Evolutionary conservation across 2,329 filamentous ascomycete genomes (phyloP).

Genomic region (Penicillium sp.): DNA sequence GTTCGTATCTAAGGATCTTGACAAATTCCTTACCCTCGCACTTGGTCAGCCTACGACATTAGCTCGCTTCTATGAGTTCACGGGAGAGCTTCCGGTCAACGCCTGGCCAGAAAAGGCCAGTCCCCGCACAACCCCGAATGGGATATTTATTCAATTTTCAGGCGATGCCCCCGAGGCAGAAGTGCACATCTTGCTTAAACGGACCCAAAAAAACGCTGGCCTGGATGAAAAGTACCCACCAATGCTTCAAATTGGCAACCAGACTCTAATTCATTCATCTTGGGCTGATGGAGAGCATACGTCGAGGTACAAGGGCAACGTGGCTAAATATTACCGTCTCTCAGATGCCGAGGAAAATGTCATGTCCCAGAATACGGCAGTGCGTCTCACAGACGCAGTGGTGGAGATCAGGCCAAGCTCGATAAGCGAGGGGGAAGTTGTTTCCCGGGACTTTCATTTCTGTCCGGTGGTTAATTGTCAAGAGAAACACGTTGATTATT

Average conservation of each 20-base stretch:
- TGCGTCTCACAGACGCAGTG: not conserved
- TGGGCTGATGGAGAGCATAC: not conserved
- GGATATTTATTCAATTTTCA: constrained; percentile 7
- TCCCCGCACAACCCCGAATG: not conserved
- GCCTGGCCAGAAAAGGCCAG: not conserved
- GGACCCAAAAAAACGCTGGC: not conserved
- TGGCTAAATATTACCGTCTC: constrained; percentile 3
- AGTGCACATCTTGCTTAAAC: constrained; percentile 3
- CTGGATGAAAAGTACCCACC: not conserved
- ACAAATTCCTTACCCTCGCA: constrained; percentile 70
- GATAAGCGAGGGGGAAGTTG: not conserved
- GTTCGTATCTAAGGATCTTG: constrained; percentile 64
- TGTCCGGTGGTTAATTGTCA: constrained; percentile 6
- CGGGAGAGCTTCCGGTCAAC: not conserved
- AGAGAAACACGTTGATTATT: constrained; percentile 5
- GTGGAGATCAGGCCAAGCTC: not conserved
- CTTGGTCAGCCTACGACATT: constrained; percentile 77
- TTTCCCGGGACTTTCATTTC: not conserved
- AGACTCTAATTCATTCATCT: constrained; percentile 1
- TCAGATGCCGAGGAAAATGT: constrained; percentile 4
- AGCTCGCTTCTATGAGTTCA: constrained; percentile 50
- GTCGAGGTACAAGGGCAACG: not conserved
- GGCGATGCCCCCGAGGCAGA: not conserved
- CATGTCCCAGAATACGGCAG: constrained; percentile 7
- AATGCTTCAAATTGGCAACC: constrained; percentile 6